Evolutionary conservation across 768 basidiomycete species (phyloP), one percentile per base, ranked within the genome.

Genomic region (Leccinum ochraceum): DNA sequence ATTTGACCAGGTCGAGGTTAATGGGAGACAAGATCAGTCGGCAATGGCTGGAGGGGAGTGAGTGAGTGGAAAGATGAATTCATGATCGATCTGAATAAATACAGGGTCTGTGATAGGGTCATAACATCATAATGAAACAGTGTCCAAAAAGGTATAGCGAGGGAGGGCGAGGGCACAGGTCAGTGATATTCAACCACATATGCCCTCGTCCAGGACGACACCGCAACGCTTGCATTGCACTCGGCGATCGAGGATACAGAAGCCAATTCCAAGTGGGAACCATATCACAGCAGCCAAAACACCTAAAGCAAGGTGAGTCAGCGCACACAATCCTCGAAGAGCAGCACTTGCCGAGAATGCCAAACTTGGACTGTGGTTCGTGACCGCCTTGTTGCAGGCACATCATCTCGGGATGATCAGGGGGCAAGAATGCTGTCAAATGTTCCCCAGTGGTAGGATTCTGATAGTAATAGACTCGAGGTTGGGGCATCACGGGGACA

Each of bases 201-300:
- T 54, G n/a, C 80, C 78, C 3, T 76, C 67, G 34, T 79, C 77
- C 16, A 83, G 59, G 3, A 72, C 48, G 28, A 61, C 51, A 5
- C 81, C 81, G 39, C 83, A 84, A n/a, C 81, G 77, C 26, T 68
- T 72, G 74, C 92, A 94, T 62, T 79, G 81, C 30, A 90, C 87
- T 54, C 80, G 76, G 49, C 88, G 81, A 71, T 94, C 92, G 26
- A 94, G 78, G 9, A 94, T 73, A 67, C 92, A 94, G 6, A 89
- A 76, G 2, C 86, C 90, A 42, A 94, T 80, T 5, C 92, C 92
- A 0, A 93, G 74, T 4, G 92, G 92, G 77, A 94, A 94, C 92
- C 90, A 94, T 60, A 94, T 77, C 26, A 94, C 76, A 4, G 92
- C 92, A 8, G 89, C 89, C n/a, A 94, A 75, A 34, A 94, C 74